A percentile compares a stretch with the other conserved stretches of the same genome.
Conservation (phyloP, 768 basidiomycete genomes). For the Butyriboletus loyo region DNA sequence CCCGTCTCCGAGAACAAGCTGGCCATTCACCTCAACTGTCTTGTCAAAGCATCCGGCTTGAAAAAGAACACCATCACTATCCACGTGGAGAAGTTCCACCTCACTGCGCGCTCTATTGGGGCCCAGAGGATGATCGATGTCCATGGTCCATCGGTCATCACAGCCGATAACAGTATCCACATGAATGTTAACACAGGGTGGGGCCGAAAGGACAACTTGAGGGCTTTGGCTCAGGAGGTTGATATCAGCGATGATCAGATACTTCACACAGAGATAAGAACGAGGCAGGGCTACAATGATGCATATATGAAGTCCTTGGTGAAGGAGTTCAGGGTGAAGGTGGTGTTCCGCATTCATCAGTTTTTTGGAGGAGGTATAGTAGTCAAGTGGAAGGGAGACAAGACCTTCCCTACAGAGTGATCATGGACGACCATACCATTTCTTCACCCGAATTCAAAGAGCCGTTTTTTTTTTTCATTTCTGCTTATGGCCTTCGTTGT, state of each 20-base stretch:
- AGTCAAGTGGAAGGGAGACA: slow-evolving; percentile 10
- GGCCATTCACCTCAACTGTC: slow-evolving; percentile 6
- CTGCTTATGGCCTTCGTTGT: not conserved
- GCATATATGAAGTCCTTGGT: not conserved
- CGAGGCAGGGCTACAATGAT: slow-evolving; percentile 4
- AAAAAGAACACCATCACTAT: not conserved
- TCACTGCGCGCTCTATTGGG: not conserved
- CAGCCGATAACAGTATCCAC: slow-evolving; percentile 9
- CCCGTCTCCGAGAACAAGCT: not conserved
- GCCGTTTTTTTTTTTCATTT: not conserved
- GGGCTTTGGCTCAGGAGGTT: slow-evolving; percentile 3
- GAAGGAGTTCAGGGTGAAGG: slow-evolving; percentile 1
- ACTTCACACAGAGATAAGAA: not conserved
- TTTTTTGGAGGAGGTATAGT: slow-evolving; percentile 1
- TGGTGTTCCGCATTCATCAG: not conserved
- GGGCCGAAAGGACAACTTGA: slow-evolving; percentile 1
- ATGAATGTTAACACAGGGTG: slow-evolving; percentile 5
- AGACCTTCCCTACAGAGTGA: slow-evolving; percentile 4
- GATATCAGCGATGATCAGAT: not conserved
- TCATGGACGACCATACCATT: not conserved
- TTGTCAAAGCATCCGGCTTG: not conserved
- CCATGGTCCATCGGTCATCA: not conserved
- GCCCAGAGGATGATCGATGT: slow-evolving; percentile 1
- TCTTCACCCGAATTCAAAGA: not conserved
- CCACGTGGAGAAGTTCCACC: not conserved